Evolutionary conservation across 768 basidiomycete species (phyloP).

Genomic region (Pleurotus pulmonarius): DNA sequence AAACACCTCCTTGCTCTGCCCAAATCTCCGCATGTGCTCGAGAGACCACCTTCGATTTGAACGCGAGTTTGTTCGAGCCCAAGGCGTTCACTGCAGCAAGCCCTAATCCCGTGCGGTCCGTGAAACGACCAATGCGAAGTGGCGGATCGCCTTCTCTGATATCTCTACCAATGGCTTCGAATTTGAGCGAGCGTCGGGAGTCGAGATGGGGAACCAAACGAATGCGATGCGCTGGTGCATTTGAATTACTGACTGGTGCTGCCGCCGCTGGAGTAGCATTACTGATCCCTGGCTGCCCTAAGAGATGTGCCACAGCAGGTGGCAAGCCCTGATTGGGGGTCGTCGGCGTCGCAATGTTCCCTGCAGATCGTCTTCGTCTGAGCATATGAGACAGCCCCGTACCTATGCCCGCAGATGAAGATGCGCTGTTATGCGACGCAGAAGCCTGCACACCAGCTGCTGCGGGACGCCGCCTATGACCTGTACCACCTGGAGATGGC

Average conservation of each 20-base stretch:
- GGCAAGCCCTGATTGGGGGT: slow-evolving; percentile 11
- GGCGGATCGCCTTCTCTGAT: slow-evolving; percentile 64
- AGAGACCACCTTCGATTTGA: slow-evolving; percentile 94
- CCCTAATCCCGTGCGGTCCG: slow-evolving; percentile 73
- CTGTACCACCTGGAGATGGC: slow-evolving; percentile 18
- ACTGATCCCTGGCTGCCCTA: neutral
- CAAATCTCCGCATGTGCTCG: slow-evolving; percentile 94
- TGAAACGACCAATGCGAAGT: slow-evolving; percentile 91
- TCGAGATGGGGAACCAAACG: slow-evolving; percentile 96
- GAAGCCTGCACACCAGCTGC: slow-evolving; percentile 32
- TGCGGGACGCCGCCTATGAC: slow-evolving; percentile 34
- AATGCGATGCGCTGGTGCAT: slow-evolving; percentile 55
- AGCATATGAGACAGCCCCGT: slow-evolving; percentile 62
- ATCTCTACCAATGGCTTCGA: slow-evolving; percentile 90
- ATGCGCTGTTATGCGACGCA: slow-evolving; percentile 23
- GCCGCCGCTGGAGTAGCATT: slow-evolving; percentile 12
- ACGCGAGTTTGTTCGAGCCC: slow-evolving; percentile 83
- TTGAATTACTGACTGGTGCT: slow-evolving; percentile 19
- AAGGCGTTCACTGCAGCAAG: slow-evolving; percentile 63
- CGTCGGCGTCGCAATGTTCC: slow-evolving; percentile 36
- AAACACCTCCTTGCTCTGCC: slow-evolving; percentile 64
- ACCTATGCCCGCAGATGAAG: slow-evolving; percentile 19
- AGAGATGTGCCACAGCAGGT: neutral
- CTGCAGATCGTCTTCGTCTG: slow-evolving; percentile 62
- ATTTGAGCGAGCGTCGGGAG: slow-evolving; percentile 80